Evolutionary conservation across 257 asterid genomes (phyloP).

Genomic region (Solanum lycopersicoides): DNA sequence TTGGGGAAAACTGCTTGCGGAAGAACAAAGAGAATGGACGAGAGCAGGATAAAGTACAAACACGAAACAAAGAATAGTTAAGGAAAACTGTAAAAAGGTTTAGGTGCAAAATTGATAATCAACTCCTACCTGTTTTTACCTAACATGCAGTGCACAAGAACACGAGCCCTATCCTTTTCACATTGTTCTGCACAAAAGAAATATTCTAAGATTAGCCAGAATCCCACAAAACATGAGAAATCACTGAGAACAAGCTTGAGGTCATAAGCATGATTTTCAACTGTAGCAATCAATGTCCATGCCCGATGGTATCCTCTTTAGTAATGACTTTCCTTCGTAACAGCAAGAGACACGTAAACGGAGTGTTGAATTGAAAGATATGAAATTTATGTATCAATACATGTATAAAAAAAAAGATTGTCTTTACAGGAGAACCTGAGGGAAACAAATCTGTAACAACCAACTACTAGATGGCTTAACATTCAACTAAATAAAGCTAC

Average conservation of each 20-base stretch:
- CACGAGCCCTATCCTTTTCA: conserved; percentile 75
- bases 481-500: neutral
- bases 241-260: neutral
- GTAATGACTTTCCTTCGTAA: neutral
- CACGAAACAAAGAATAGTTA: neutral
- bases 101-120: neutral
- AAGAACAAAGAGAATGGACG: neutral
- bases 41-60: neutral
- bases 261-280: neutral
- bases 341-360: neutral
- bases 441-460: neutral
- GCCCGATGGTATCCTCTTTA: neutral
- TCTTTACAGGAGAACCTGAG: neutral
- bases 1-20: neutral
- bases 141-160: conserved; percentile 96
- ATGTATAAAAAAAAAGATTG: neutral
- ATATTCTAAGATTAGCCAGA: neutral
- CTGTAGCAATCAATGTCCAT: neutral
- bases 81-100: neutral
- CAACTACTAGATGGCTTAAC: neutral
- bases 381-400: neutral
- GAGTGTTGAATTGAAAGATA: neutral
- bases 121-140: conserved; percentile 68
- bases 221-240: neutral
- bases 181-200: conserved; percentile 59